These are phyloP conservation scores for Colletotrichum tamarilloi DNA, from an alignment of 2,329 filamentous ascomycete species.

Conservation along the genomic window DNA sequence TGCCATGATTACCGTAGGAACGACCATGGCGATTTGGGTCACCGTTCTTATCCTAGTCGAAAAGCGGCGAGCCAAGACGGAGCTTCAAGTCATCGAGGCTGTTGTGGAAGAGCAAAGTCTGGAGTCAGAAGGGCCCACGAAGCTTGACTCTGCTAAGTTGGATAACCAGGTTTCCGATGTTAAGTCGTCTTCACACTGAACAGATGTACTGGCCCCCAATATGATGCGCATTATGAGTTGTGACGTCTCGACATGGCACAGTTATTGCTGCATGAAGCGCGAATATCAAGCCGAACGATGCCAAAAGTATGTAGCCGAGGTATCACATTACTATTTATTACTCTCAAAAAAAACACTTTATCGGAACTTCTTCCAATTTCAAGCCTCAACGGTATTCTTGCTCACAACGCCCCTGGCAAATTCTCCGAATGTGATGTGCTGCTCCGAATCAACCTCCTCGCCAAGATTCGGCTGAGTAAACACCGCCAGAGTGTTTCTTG, in stretches of 20 bases:
- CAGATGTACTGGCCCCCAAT: neutral
- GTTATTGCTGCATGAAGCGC: neutral
- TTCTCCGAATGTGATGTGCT: conserved; percentile 78
- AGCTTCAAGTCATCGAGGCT: neutral
- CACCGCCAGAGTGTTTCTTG: conserved; percentile 90
- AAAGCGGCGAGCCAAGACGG: neutral
- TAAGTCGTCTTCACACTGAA: neutral
- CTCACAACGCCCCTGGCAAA: conserved; percentile 74
- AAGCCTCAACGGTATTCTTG: conserved; percentile 63
- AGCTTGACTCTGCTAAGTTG: neutral
- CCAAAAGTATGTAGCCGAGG: neutral
- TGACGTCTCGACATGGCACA: neutral
- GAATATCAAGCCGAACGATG: neutral
- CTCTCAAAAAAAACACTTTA: neutral
- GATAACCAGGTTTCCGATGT: neutral
- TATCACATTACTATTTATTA: neutral
- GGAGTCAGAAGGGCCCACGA: neutral
- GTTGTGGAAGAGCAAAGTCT: neutral
- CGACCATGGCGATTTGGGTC: conserved; percentile 11
- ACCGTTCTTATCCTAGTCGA: neutral
- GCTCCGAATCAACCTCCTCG: conserved; percentile 77
- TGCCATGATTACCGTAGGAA: neutral
- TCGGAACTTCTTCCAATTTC: neutral
- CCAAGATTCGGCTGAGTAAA: conserved; percentile 96
- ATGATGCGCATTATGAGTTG: too few relatives aligned